A percentile compares a stretch with the other conserved stretches of the same genome.
Evolutionary conservation across 306 rosid species (phyloP).

Genomic region (Chamaecrista fasciculata): DNA sequence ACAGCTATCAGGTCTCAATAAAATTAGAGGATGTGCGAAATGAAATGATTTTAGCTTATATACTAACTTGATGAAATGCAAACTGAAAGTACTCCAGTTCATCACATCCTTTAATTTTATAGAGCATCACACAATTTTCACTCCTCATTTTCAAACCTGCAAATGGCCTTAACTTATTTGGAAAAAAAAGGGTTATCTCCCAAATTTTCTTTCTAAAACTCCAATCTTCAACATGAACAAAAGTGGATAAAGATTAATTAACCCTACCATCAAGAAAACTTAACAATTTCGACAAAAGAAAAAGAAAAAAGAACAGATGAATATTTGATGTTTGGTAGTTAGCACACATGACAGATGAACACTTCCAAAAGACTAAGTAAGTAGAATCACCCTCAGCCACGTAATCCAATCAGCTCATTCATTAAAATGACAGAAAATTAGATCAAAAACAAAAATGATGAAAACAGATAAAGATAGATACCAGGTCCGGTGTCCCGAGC

Average conservation of each 20-base stretch:
- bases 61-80: too few relatives aligned
- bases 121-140: not conserved
- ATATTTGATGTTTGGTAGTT: too few relatives aligned
- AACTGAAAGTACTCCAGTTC: not conserved
- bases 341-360: not conserved
- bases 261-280: too few relatives aligned
- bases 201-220: not conserved
- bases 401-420: too few relatives aligned
- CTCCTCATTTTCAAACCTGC: not conserved
- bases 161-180: not conserved
- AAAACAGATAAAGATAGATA: slow-evolving; percentile 2
- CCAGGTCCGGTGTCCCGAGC: slow-evolving; percentile 87
- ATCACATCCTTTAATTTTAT: not conserved
- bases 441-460: not conserved
- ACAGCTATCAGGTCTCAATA: too few relatives aligned
- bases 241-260: not conserved
- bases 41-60: too few relatives aligned
- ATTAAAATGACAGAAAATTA: not conserved
- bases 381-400: not conserved
- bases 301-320: not conserved
- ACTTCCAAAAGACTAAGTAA: too few relatives aligned
- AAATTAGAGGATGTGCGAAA: too few relatives aligned
- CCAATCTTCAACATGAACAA: not conserved
- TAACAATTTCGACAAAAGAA: not conserved
- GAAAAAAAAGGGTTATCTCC: not conserved